phyloP scores from a whole-genome alignment of 176 grass and related monocot genomes.

The Carex littledalei region DNA sequence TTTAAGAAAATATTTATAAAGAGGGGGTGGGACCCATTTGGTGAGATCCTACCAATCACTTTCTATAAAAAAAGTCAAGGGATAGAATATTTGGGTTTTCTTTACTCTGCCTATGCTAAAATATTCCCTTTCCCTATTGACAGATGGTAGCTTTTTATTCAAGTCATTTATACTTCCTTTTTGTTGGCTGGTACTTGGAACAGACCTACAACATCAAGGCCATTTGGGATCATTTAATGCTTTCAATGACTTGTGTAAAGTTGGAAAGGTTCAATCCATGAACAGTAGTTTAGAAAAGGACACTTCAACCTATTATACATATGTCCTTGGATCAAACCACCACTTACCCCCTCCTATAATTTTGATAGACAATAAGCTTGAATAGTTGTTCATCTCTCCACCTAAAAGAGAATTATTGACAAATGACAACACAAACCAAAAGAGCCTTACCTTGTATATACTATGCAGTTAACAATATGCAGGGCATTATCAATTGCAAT shows the following conservation, averaged over 20 bases:
- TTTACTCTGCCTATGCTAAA: constrained; percentile 33
- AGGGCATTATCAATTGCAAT: background rate
- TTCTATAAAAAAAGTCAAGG: constrained; percentile 54
- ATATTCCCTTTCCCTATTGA: constrained; percentile 38
- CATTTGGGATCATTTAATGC: constrained; percentile 38
- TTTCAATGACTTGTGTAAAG: constrained; percentile 42
- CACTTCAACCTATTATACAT: constrained; percentile 31
- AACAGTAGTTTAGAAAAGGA: constrained; percentile 48
- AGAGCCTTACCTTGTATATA: constrained; percentile 3
- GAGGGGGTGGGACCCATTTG: background rate
- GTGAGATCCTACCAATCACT: constrained; percentile 28
- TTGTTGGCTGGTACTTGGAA: constrained; percentile 46
- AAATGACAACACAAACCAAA: constrained; percentile 4
- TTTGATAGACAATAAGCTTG: constrained; percentile 8
- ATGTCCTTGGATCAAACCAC: constrained; percentile 28
- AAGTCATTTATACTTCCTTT: constrained; percentile 39
- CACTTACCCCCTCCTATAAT: background rate
- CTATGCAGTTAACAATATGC: background rate
- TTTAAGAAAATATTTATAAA: background rate
- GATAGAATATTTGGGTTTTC: constrained; percentile 53
- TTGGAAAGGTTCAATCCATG: constrained; percentile 50
- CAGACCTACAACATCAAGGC: constrained; percentile 36
- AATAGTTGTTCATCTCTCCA: constrained; percentile 1
- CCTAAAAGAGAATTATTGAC: constrained; percentile 19
- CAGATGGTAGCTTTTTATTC: constrained; percentile 24